These are phyloP conservation scores for Aschersonia sp. DNA, from an alignment of 2,329 filamentous ascomycete genomes.

Conservation along the genomic window DNA sequence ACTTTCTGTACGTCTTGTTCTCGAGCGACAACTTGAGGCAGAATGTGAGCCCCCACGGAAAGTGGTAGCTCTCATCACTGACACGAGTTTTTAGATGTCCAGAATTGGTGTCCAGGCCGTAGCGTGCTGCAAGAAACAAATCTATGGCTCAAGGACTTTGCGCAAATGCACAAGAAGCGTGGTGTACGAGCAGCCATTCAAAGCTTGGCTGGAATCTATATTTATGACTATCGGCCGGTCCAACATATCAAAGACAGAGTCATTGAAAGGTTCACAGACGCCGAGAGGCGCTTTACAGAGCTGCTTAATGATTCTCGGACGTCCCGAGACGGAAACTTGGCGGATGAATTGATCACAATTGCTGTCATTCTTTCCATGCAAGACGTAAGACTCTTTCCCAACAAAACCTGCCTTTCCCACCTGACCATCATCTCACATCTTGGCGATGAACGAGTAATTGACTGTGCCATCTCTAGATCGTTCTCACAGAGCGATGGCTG, in stretches of 20 bases:
- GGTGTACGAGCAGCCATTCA: constrained; percentile 23
- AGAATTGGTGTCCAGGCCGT: constrained; percentile 25
- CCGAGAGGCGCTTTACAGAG: constrained; percentile 15
- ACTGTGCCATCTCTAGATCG: constrained; percentile 11
- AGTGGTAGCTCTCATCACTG: not conserved
- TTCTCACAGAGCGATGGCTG: constrained; percentile 20
- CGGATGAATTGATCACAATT: constrained; percentile 21
- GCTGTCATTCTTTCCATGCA: constrained; percentile 23
- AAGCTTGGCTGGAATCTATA: constrained; percentile 24
- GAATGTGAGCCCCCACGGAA: too few relatives aligned
- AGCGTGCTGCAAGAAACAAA: constrained; percentile 22
- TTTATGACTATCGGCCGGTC: constrained; percentile 23
- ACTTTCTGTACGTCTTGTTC: constrained; percentile 17
- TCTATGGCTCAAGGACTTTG: constrained; percentile 24
- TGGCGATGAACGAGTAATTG: too few relatives aligned
- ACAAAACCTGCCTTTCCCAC: not conserved
- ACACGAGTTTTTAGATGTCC: constrained; percentile 14
- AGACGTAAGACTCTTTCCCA: constrained; percentile 13
- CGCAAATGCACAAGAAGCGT: constrained; percentile 19
- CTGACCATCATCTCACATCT: too few relatives aligned
- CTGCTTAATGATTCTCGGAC: constrained; percentile 13
- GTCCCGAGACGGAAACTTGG: constrained; percentile 8
- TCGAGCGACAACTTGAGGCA: too few relatives aligned
- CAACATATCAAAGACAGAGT: constrained; percentile 16
- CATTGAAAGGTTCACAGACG: constrained; percentile 16